Conservation (phyloP, 495 filamentous ascomycete species). For the Lasiosphaeriaceae sp. region DNA sequence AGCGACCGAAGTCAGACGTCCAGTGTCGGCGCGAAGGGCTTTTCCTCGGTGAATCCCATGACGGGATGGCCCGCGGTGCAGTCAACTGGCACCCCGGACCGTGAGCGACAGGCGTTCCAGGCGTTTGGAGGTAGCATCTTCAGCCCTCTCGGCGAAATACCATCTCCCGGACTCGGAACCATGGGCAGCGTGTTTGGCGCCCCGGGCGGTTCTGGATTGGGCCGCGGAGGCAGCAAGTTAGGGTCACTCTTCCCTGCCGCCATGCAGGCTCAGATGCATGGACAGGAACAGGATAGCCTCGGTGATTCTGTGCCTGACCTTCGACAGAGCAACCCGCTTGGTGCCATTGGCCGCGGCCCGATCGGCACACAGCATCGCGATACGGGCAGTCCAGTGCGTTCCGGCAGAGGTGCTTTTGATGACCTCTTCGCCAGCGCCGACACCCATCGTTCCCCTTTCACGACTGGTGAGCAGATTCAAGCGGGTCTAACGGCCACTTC, state of each 20-base stretch:
- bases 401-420: constrained; percentile 55
- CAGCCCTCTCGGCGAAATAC: constrained; percentile 63
- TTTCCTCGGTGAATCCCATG: constrained; percentile 61
- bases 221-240: constrained; percentile 70
- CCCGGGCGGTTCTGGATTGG: constrained; percentile 43
- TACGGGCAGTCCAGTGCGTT: constrained; percentile 59
- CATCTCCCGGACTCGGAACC: constrained; percentile 63
- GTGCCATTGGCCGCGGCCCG: constrained; percentile 52
- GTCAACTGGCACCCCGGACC: constrained; percentile 69
- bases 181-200: constrained; percentile 50
- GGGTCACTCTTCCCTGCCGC: constrained; percentile 80
- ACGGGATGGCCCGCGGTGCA: constrained; percentile 64
- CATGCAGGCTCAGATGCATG: constrained; percentile 85
- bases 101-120: constrained; percentile 60
- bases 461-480: constrained; percentile 29
- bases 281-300: constrained; percentile 53
- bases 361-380: constrained; percentile 48
- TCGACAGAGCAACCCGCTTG: constrained; percentile 47
- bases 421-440: constrained; percentile 49
- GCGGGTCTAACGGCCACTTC: constrained; percentile 31
- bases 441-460: constrained; percentile 29
- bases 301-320: constrained; percentile 49
- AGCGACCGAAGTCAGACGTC: constrained; percentile 86
- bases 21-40: constrained; percentile 72
- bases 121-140: constrained; percentile 74